Evolutionary conservation across 2,329 filamentous ascomycete genomes (phyloP), one percentile per base, ranked within the genome.

Genomic region (Mycosphaerella sp.): DNA sequence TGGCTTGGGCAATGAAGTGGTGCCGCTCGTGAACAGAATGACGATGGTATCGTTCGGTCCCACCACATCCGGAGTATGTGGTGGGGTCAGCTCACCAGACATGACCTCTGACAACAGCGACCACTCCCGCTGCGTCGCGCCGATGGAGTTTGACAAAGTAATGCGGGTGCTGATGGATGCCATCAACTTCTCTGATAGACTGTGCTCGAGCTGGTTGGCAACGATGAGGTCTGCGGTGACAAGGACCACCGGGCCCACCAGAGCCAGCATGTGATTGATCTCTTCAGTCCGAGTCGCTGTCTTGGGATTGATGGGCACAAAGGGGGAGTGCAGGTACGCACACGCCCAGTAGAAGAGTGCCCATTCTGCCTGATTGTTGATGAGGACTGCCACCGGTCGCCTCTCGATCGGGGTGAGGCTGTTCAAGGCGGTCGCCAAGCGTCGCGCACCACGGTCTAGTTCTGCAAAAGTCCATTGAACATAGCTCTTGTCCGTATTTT

Each of bases 21-120:
- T 77, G 16, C 75, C 75, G 55, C 73, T 76, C 16, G 74, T 77
- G 60, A 77, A 76, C 28, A 76, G 64, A 42, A 77, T 69, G 37
- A 75, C 63, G 4, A 68, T 68, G 6, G 60, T 65, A 43, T 66
- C 62, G 28, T 59, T 44, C n/a, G 62, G 55, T 36, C 58, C 54
- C 13, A 64, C 53, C 4, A 60, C 57, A 25, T 64, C 62, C 25
- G 64, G 64, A 16, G 64, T 65, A 41, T 66, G 61, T 34, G 64
- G 64, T 30, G 64, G 63, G 4, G 64, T 62, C 4, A 56, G 59
- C 14, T 66, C 64, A 6, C 60, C 64, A 16, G 61, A 62, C 63
- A 66, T 64, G 36, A 65, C 54, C 17, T 61, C 46, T 10, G 56
- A 41, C 12, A 66, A 63, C n/a, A 59, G 44, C 12, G 49, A 50